These are phyloP conservation scores for Boletus reticulatus DNA, from an alignment of 768 basidiomycete genomes.

Conservation along the genomic window DNA sequence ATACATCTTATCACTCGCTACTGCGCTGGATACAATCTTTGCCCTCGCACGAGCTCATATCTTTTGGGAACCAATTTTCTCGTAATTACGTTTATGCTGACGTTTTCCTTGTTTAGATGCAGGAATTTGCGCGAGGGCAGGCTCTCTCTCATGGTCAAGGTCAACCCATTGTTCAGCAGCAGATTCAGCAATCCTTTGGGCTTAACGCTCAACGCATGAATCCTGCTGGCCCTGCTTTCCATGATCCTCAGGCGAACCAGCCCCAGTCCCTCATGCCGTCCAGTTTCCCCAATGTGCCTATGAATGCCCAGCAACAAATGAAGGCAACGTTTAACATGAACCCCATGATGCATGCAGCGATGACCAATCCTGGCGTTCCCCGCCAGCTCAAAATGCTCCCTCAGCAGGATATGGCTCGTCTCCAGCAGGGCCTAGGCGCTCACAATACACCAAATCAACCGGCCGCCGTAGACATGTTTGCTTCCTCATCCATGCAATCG, in stretches of 20 bases:
- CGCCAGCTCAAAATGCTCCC: constrained; percentile 44
- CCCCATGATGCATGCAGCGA: constrained; percentile 38
- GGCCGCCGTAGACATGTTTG: constrained; percentile 45
- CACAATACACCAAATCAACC: constrained; percentile 40
- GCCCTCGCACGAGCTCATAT: constrained; percentile 3
- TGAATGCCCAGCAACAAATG: constrained; percentile 36
- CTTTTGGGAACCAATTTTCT: constrained; percentile 4
- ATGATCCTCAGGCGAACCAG: constrained; percentile 34
- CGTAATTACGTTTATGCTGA: constrained; percentile 23
- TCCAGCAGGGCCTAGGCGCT: constrained; percentile 31
- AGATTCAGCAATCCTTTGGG: constrained; percentile 45
- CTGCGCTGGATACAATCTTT: neutral
- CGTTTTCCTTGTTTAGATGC: constrained; percentile 37
- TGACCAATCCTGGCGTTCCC: constrained; percentile 27
- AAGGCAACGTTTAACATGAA: constrained; percentile 31
- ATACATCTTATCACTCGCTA: constrained; percentile 12
- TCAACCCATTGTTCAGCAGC: constrained; percentile 39
- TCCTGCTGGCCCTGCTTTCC: constrained; percentile 34
- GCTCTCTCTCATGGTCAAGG: constrained; percentile 39
- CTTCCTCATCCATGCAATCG: constrained; percentile 41
- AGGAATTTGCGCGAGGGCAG: constrained; percentile 44
- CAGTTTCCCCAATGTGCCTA: constrained; percentile 40
- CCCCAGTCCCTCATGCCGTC: constrained; percentile 32
- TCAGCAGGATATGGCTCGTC: constrained; percentile 39
- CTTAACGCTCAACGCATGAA: constrained; percentile 36